A percentile compares a stretch with the other conserved stretches of the same genome.
phyloP scores from a whole-genome alignment of 106 monocot genomes.

The Hemerocallis citrina region DNA sequence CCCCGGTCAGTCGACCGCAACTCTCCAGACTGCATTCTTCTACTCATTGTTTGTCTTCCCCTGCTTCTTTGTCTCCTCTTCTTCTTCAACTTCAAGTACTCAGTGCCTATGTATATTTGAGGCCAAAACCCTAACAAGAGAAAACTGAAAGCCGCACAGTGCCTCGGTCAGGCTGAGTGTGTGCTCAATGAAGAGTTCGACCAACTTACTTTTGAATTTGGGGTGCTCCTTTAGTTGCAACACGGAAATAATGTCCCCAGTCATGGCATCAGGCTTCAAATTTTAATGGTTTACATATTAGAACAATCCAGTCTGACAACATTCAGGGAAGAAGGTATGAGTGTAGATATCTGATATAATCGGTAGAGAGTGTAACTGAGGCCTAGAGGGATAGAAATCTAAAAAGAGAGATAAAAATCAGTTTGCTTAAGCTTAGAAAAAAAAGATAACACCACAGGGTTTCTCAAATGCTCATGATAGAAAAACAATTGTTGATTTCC shows the following conservation, averaged over 20 bases:
- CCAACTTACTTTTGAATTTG: conserved; percentile 37
- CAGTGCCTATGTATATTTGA: no score
- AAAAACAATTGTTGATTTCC: no score
- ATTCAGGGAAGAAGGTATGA: background rate
- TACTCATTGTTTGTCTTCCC: no score
- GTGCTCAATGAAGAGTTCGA: conserved; percentile 56
- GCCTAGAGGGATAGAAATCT: background rate
- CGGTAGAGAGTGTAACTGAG: background rate
- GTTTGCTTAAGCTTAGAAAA: background rate
- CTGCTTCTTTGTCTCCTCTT: no score
- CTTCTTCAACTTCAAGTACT: no score
- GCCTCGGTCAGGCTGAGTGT: conserved; percentile 52
- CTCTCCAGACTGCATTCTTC: no score
- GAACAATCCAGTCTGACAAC: background rate
- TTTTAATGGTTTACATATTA: background rate
- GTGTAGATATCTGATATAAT: background rate
- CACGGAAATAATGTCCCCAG: conserved; percentile 51
- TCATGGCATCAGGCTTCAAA: conserved; percentile 42
- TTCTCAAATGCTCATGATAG: no score
- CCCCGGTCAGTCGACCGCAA: no score
- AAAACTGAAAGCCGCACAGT: conserved; percentile 61
- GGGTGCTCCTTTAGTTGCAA: conserved; percentile 58
- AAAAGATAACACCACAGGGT: background rate
- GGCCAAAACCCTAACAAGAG: no score
- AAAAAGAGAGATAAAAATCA: background rate